Percentiles rank a stretch among this genome's conserved stretches.
Conservation (phyloP, 1,284 basidiomycete species). For the Marasmius tenuissimus region DNA sequence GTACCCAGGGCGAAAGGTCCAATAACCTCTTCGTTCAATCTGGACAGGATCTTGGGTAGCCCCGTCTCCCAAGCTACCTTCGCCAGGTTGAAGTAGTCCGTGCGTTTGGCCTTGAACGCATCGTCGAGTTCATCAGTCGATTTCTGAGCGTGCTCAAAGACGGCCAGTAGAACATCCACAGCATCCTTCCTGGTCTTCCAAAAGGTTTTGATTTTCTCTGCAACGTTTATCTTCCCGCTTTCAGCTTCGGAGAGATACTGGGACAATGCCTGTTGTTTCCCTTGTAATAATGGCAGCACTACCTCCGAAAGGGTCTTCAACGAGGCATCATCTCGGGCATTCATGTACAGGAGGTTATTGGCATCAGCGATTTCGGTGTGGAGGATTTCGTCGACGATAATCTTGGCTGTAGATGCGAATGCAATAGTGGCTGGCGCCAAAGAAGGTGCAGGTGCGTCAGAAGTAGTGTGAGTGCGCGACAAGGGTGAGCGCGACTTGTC, state of each 20-base stretch:
- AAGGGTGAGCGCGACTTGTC: conserved; percentile 75
- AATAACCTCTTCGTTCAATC: conserved; percentile 58
- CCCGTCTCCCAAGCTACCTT: conserved; percentile 35
- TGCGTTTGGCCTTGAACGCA: conserved; percentile 47
- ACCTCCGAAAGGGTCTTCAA: conserved; percentile 41
- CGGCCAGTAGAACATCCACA: conserved; percentile 42
- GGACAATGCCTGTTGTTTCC: conserved; percentile 53
- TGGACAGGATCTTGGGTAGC: conserved; percentile 29
- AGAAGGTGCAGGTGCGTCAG: conserved; percentile 70
- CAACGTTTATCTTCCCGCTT: conserved; percentile 45
- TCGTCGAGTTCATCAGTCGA: conserved; percentile 43
- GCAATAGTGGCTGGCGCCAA: conserved; percentile 82
- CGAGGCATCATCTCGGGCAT: conserved; percentile 49
- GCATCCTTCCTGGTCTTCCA: conserved; percentile 55
- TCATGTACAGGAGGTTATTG: conserved; percentile 47
- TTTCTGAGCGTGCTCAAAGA: conserved; percentile 46
- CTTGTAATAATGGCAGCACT: conserved; percentile 44
- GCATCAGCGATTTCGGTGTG: conserved; percentile 60
- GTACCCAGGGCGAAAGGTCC: conserved; percentile 75
- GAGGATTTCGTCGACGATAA: conserved; percentile 64
- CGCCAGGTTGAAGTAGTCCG: conserved; percentile 47
- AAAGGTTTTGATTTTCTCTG: conserved; percentile 59
- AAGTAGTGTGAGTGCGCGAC: conserved; percentile 69
- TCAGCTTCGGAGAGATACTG: conserved; percentile 54
- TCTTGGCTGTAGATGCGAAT: conserved; percentile 54